These are phyloP conservation scores for Phytopythium mirpurense DNA, from an alignment of 352 stramenopile genomes.

Conservation along the genomic window DNA sequence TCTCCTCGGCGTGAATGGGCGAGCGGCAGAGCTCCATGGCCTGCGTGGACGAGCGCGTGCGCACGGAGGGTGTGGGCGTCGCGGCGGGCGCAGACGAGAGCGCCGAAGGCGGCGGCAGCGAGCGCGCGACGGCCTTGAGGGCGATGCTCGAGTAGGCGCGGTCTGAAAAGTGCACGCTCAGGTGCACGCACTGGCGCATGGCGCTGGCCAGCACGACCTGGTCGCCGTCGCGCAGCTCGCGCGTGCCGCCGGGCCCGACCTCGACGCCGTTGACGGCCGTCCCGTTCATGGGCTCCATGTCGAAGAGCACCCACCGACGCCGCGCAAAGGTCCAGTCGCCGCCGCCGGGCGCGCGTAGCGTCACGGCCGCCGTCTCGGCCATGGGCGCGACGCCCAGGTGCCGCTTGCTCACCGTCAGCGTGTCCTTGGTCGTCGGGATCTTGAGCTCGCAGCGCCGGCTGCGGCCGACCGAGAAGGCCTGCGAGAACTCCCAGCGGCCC, in stretches of 20 bases:
- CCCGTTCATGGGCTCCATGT: constrained; percentile 77
- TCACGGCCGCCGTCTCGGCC: constrained; percentile 11
- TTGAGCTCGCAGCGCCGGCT: constrained; percentile 65
- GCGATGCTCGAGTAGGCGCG: constrained; percentile 31
- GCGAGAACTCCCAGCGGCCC: constrained; percentile 37
- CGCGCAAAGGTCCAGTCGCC: constrained; percentile 5
- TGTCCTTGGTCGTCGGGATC: constrained; percentile 65
- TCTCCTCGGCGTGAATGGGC: background rate
- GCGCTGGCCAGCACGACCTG: constrained; percentile 61
- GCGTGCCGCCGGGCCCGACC: constrained; percentile 38
- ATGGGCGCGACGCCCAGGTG: constrained; percentile 60
- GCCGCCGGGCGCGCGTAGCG: constrained; percentile 3
- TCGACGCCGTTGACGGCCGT: constrained; percentile 73
- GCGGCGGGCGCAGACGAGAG: background rate
- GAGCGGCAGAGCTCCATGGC: constrained; percentile 8
- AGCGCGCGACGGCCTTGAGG: constrained; percentile 24
- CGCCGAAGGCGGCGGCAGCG: background rate
- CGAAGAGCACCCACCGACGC: constrained; percentile 68
- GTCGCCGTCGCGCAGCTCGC: constrained; percentile 63
- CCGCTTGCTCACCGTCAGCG: constrained; percentile 70
- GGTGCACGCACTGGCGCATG: constrained; percentile 54
- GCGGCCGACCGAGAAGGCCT: constrained; percentile 63
- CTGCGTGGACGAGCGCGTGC: background rate
- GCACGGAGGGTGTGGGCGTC: background rate
- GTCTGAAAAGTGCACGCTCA: constrained; percentile 46